Base-by-base conservation (phyloP, 768 basidiomycete species). In the Trametes gibbosa region DNA sequence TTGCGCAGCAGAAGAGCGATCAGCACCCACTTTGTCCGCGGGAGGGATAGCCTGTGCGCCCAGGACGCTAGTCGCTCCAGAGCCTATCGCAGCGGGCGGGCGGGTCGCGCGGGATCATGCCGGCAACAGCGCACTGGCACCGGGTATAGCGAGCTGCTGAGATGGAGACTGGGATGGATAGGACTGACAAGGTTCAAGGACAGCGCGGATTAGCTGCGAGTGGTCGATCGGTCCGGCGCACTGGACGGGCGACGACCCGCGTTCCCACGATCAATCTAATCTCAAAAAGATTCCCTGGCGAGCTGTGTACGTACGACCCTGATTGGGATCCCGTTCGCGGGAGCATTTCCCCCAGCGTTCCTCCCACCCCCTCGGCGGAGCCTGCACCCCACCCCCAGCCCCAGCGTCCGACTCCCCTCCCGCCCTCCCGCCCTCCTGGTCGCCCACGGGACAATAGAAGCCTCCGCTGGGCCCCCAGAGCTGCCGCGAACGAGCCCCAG, bases 271-370 rank as follows among this genome's bases (percentile, higher is more conserved):
- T 52, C 53, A 59, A 61, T 64, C 59, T 62, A 56, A 64, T 64
- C 63, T 54, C 5, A 53, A 58, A 41, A 50, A 61, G 63, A 64
- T 58, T 58, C 49, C 48, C 55, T 60, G 59, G 48, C 27, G 53
- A 53, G 64, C 53, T 53, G 61, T 58, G 56, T 52, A 58, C 60
- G 56, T 62, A 62, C 58, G 64, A 53, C 51, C 57, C 47, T 62
- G 58, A 56, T 59, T 58, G 37, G 49, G 54, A 24, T 29, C 47
- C 32, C 55, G 47, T 37, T 65, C 64, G 64, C 64, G 64, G 64
- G 64, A 65, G 64, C 60, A 65, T 49, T 62, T 34, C 35, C 12
- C n/a, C 25, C 55, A 24, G 17, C 24, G 47, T 49, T 56, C 55
- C 49, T 41, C 47, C 47, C 48, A 56, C 49, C 55, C 34, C 55